Base-by-base conservation (phyloP, 179 eudicot species). In the Drosera spatulata region DNA sequence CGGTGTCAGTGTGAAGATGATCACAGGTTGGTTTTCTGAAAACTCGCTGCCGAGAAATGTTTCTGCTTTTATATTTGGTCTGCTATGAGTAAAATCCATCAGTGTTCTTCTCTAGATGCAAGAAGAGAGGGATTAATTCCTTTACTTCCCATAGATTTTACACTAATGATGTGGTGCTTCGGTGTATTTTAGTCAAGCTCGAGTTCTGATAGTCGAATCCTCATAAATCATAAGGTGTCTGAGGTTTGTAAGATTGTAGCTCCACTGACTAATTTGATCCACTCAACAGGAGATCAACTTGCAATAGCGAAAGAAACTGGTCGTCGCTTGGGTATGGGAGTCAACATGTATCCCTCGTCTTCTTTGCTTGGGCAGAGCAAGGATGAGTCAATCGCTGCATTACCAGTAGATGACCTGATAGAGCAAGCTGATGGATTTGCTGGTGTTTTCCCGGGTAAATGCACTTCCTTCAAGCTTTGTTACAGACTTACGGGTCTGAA, bases 391-490 rank as follows among this genome's bases (percentile, higher is more conserved):
- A 75, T 86, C 62, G 86, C 80, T 73, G 76, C 93, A 59, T 73
- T 89, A 54, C 96, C 91, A 10, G 51, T 89, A 55, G 95, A 87
- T 48, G 96, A 89, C 50, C 85, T 89, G 50, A 89, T 89, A 42
- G 94, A 88, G 72, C 86, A 88, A 64, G 95, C 95, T 10, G 95
- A 88, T 80, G 95, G 96, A 7, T 88, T 88, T 71, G 95, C 96
- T 56, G 95, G 96, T 33, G 96, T 86, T 53, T 89, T 89, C 65
- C 96, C 96, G 55, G 96, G 96, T 89, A 81, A 56, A 55, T 39
- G 40, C 40, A 38, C 33, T 22, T 22, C 33, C 33, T 22, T 22
- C 33, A 22, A 22, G 33, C 33, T 22, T 22, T 22, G 33, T 22
- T 22, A 22, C 33, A 22, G 33, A 22, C 33, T 22, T 22, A 22